Evolutionary conservation across 208 protist genomes (phyloP), one percentile per base, ranked within the genome.

Genomic region (Wallacemonas collosoma): DNA sequence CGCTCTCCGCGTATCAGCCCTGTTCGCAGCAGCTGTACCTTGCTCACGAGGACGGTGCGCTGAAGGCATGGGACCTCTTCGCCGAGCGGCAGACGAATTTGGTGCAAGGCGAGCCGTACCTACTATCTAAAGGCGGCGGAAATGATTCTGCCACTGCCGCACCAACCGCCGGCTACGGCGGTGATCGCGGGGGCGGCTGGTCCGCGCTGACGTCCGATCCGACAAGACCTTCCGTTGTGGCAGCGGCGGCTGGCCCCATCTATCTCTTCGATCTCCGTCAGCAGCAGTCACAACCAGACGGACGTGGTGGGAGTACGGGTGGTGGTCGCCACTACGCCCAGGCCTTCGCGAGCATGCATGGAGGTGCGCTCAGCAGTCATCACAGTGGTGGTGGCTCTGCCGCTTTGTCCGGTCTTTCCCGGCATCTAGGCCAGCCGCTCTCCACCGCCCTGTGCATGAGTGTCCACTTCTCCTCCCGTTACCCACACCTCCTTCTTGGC

Each of bases 1-100:
- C 75, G 76, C 81, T 94, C 66, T 96, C 91, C 48, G 74, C 81
- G 53, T 94, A 93, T 65, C 87, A 93, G 57, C 67, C 79, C 2
- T 80, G 73, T 11, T 76, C 85, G 3, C 79, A 76, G 39, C 48
- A 83, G 71, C 73, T 96, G 50, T 82, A 88, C 66, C 62, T 96
- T 17, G 86, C 74, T 48, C 70, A 74, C 45, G 76, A 62, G 4
- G 76, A 79, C 40, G 74, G 71, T 68, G 80, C 55, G 43, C 75
- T 55, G 68, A 68, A 44, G 61, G 63, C 48, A 17, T 76, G 57
- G 76, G 77, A 69, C 61, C 62, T 56, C 61, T 73, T 9, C 56
- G 61, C 47, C 51, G 72, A 54, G 61, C 74, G 43, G 76, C 72
- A 12, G 51, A 58, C 47, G 47, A 63, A 65, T n/a, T 41, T 65